Percentiles rank a stretch among this genome's conserved stretches.
Evolutionary conservation across 2,329 filamentous ascomycete species (phyloP).

Genomic region (Podosphaera fusca): DNA sequence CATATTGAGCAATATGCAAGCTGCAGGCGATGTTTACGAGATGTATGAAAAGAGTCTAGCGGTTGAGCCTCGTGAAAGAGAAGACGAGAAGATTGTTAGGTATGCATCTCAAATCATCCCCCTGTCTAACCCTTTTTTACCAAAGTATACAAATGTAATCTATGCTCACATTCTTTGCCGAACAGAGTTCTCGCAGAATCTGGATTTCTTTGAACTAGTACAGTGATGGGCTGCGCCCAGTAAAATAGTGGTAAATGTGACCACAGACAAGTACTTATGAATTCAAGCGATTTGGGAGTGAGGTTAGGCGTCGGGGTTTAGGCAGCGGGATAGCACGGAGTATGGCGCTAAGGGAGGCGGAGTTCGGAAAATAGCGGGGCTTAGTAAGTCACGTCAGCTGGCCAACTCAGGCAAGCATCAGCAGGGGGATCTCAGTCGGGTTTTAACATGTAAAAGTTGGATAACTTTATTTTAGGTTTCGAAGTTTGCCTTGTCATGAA

Average conservation of each 20-base stretch:
- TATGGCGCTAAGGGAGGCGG: too few species aligned
- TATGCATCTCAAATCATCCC: constrained; percentile 9
- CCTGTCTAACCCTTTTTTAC: constrained; percentile 3
- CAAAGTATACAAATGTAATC: constrained; percentile 8
- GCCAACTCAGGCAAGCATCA: too few species aligned
- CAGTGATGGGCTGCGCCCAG: not conserved
- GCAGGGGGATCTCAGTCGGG: too few species aligned
- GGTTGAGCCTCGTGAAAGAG: constrained; percentile 82
- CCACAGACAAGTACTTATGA: too few species aligned
- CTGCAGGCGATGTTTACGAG: constrained; percentile 86
- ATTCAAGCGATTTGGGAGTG: too few species aligned
- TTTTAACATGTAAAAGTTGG: too few species aligned
- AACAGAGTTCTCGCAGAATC: constrained; percentile 35
- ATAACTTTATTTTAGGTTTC: too few species aligned
- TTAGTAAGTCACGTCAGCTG: too few species aligned
- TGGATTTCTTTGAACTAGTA: constrained; percentile 26
- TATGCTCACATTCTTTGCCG: constrained; percentile 5
- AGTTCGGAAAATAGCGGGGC: too few species aligned
- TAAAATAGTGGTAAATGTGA: not conserved
- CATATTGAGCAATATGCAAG: constrained; percentile 88
- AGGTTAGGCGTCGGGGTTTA: too few species aligned
- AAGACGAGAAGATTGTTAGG: constrained; percentile 99
- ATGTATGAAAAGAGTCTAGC: constrained; percentile 96
- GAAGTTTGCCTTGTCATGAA: too few species aligned
- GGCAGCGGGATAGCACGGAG: too few species aligned